These are phyloP conservation scores for Stagonosporopsis vannaccii DNA, from an alignment of 2,329 filamentous ascomycete genomes.

Conservation along the genomic window DNA sequence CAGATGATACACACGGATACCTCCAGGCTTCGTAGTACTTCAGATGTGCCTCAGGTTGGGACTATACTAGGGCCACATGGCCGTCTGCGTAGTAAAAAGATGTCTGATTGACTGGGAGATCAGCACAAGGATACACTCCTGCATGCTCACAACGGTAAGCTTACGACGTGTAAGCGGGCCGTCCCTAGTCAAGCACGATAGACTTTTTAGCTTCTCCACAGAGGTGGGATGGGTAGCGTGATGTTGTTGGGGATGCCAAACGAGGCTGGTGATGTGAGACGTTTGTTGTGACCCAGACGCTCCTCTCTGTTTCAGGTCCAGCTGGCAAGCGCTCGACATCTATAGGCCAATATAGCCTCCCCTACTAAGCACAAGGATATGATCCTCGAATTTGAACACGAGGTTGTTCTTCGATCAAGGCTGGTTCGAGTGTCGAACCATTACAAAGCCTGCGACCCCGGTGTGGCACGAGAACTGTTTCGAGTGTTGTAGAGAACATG, in stretches of 20 bases:
- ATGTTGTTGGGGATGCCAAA: neutral
- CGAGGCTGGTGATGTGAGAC: slow-evolving; percentile 18
- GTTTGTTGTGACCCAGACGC: neutral
- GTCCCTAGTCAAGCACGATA: neutral
- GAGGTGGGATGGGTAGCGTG: neutral
- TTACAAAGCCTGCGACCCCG: slow-evolving; percentile 24
- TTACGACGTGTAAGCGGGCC: neutral
- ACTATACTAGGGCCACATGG: neutral
- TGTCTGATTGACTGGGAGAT: neutral
- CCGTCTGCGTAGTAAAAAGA: neutral
- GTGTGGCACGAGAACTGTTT: slow-evolving; percentile 36
- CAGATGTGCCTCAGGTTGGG: neutral
- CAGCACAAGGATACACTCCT: neutral
- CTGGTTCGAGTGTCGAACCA: slow-evolving; percentile 36
- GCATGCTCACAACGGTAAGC: neutral
- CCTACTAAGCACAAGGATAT: slow-evolving; percentile 1
- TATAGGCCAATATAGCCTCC: slow-evolving; percentile 6
- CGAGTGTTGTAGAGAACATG: slow-evolving; percentile 8
- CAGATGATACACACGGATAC: neutral
- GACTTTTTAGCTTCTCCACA: neutral
- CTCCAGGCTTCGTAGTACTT: neutral
- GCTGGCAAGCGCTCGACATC: slow-evolving; percentile 11
- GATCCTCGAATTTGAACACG: neutral
- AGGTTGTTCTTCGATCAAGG: slow-evolving; percentile 2
- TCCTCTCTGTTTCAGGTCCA: slow-evolving; percentile 29